Evolutionary conservation across 805 yeast genomes (phyloP).

Genomic region (Candida coleopterorum): DNA sequence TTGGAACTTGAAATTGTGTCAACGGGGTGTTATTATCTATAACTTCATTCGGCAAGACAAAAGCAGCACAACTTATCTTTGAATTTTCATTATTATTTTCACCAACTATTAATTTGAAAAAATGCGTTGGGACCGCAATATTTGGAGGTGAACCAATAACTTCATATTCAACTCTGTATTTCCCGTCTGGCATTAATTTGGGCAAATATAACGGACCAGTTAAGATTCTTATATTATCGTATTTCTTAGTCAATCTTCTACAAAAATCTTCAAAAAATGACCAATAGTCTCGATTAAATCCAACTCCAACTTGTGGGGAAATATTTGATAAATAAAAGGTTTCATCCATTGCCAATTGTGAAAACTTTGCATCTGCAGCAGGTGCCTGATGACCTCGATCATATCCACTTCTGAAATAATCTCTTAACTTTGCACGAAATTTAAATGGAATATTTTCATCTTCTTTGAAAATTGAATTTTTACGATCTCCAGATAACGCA

Average conservation of each 20-base stretch:
- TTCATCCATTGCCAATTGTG: slow-evolving; percentile 90
- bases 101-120: slow-evolving; percentile 85
- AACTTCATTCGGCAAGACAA: slow-evolving; percentile 84
- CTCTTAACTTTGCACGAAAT: slow-evolving; percentile 74
- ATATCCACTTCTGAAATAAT: slow-evolving; percentile 91
- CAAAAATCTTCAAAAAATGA: slow-evolving; percentile 91
- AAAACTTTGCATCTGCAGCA: slow-evolving; percentile 93
- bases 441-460: slow-evolving; percentile 74
- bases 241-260: slow-evolving; percentile 67
- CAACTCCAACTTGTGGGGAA: slow-evolving; percentile 96
- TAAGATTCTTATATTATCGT: slow-evolving; percentile 73
- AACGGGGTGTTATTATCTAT: slow-evolving; percentile 71
- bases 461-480: slow-evolving; percentile 78
- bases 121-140: slow-evolving; percentile 96
- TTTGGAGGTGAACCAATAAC: slow-evolving; percentile 96
- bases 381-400: slow-evolving; percentile 98
- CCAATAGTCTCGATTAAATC: slow-evolving; percentile 96
- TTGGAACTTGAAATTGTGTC: slow-evolving; percentile 76
- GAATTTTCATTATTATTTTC: slow-evolving; percentile 46
- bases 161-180: slow-evolving; percentile 80
- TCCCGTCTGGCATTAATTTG: slow-evolving; percentile 73
- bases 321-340: slow-evolving; percentile 87
- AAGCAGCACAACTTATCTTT: slow-evolving; percentile 77
- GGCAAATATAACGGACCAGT: slow-evolving; percentile 95
- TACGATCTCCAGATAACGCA: slow-evolving; percentile 61